phyloP scores from a whole-genome alignment of 2,329 filamentous ascomycete genomes.

The Aspergillus ochraceoroseus region DNA sequence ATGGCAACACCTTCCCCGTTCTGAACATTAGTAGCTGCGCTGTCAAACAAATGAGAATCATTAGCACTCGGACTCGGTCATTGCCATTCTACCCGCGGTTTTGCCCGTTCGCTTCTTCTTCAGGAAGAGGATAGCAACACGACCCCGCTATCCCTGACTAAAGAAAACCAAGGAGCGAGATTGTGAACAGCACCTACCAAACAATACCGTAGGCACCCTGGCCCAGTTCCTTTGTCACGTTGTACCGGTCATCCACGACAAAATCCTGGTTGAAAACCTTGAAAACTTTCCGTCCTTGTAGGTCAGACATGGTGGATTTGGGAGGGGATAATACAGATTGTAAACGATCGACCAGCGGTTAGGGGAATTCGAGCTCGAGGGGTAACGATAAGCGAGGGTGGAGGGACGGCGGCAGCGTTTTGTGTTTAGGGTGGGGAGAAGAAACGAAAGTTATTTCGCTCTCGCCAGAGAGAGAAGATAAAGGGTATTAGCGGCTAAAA shows the following conservation, averaged over 20 bases:
- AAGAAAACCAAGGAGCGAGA: slow-evolving; percentile 6
- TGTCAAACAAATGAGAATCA: slow-evolving; percentile 38
- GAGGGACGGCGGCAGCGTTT: slow-evolving; percentile 4
- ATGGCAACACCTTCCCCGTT: slow-evolving; percentile 93
- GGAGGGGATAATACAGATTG: slow-evolving; percentile 4
- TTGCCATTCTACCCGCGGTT: slow-evolving; percentile 4
- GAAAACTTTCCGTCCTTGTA: slow-evolving; percentile 80
- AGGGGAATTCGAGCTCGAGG: slow-evolving; percentile 4
- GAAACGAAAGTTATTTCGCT: not conserved
- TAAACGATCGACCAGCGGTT: slow-evolving; percentile 13
- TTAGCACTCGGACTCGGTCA: slow-evolving; percentile 14
- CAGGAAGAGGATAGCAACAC: not conserved
- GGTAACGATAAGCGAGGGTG: slow-evolving; percentile 6
- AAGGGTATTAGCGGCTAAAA: slow-evolving; percentile 8
- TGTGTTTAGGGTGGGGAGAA: not conserved
- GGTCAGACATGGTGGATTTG: slow-evolving; percentile 50
- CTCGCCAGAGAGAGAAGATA: slow-evolving; percentile 3
- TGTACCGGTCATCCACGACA: slow-evolving; percentile 95
- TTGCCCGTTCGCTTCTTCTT: too few relatives aligned
- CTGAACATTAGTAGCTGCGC: slow-evolving; percentile 85
- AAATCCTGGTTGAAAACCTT: slow-evolving; percentile 99
- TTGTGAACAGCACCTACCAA: slow-evolving; percentile 61
- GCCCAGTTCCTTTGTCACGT: slow-evolving; percentile 95
- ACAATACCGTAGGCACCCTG: slow-evolving; percentile 99
- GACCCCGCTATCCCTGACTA: not conserved